phyloP scores from a whole-genome alignment of 1,284 basidiomycete species.

The Moesziomyces sp. region DNA sequence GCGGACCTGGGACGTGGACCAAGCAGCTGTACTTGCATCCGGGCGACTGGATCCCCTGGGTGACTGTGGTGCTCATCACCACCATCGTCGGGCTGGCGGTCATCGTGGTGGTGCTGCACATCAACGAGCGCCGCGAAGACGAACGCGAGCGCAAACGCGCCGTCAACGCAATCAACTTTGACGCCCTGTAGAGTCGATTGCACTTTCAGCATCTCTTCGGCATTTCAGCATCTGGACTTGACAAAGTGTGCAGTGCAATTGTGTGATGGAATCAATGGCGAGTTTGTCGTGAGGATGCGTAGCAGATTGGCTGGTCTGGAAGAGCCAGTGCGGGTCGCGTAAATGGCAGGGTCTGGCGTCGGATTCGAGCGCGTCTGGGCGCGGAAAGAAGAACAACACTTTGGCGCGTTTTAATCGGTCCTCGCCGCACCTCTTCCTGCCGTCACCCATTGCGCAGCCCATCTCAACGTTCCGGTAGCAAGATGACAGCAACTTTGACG shows the following conservation, averaged over 20 bases:
- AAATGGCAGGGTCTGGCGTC: neutral
- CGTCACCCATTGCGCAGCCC: neutral
- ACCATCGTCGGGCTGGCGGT: slow-evolving; percentile 80
- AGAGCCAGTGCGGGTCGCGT: neutral
- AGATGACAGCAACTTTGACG: slow-evolving; percentile 1
- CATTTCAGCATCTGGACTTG: neutral
- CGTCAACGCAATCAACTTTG: slow-evolving; percentile 95
- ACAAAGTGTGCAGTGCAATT: too few relatives aligned
- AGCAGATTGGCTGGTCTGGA: too few relatives aligned
- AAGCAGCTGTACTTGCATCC: slow-evolving; percentile 90
- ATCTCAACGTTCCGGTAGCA: neutral
- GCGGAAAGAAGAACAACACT: neutral
- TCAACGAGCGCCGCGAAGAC: slow-evolving; percentile 93
- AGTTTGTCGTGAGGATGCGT: too few relatives aligned
- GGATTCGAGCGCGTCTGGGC: neutral
- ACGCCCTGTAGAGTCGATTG: slow-evolving; percentile 75
- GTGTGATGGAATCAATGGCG: too few relatives aligned
- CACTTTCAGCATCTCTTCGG: neutral
- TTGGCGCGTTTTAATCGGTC: neutral
- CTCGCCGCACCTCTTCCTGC: too few relatives aligned
- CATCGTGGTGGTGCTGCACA: slow-evolving; percentile 86
- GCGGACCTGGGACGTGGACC: slow-evolving; percentile 75
- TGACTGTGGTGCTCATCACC: slow-evolving; percentile 83
- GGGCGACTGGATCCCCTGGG: slow-evolving; percentile 97
- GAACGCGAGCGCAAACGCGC: slow-evolving; percentile 86